A percentile compares a stretch with the other conserved stretches of the same genome.
Evolutionary conservation across 257 asterid genomes (phyloP).

Genomic region (Nemophila menziesii): DNA sequence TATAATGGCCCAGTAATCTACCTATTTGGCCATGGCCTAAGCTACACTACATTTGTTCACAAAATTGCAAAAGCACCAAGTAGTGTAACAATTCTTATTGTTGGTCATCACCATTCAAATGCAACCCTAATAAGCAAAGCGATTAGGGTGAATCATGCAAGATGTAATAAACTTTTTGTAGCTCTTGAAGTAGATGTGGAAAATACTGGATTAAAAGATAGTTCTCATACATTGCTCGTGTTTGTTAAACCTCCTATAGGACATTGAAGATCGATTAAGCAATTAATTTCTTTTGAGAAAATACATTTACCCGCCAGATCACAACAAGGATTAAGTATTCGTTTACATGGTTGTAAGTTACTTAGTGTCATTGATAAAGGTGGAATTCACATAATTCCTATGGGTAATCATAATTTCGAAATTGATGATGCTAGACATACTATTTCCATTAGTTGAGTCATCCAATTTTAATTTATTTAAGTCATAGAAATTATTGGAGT

Average conservation of each 20-base stretch:
- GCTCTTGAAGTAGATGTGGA: conserved; percentile 37
- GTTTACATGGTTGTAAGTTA: conserved; percentile 56
- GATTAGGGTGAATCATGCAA: conserved; percentile 47
- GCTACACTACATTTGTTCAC: conserved; percentile 59
- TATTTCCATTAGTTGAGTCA: conserved; percentile 37
- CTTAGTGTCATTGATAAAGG: conserved; percentile 68
- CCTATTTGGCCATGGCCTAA: conserved; percentile 72
- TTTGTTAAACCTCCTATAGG: conserved; percentile 51
- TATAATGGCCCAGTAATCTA: conserved; percentile 61
- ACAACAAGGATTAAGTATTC: conserved; percentile 22
- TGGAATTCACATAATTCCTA: conserved; percentile 61
- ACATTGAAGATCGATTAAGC: conserved; percentile 45
- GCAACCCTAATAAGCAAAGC: conserved; percentile 24
- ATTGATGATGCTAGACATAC: conserved; percentile 51
- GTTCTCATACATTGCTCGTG: conserved; percentile 56
- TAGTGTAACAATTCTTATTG: conserved; percentile 33
- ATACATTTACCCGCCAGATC: conserved; percentile 32
- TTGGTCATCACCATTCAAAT: conserved; percentile 44
- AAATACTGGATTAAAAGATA: conserved; percentile 44
- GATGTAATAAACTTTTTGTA: conserved; percentile 35
- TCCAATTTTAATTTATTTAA: conserved; percentile 35
- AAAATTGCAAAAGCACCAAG: conserved; percentile 41
- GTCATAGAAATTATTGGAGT: conserved; percentile 12
- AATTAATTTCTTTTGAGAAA: conserved; percentile 52
- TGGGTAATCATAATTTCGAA: conserved; percentile 64